Percentiles rank a stretch among this genome's conserved stretches.
phyloP scores from a whole-genome alignment of 495 filamentous ascomycete species.

The Aspergillus indologenus region DNA sequence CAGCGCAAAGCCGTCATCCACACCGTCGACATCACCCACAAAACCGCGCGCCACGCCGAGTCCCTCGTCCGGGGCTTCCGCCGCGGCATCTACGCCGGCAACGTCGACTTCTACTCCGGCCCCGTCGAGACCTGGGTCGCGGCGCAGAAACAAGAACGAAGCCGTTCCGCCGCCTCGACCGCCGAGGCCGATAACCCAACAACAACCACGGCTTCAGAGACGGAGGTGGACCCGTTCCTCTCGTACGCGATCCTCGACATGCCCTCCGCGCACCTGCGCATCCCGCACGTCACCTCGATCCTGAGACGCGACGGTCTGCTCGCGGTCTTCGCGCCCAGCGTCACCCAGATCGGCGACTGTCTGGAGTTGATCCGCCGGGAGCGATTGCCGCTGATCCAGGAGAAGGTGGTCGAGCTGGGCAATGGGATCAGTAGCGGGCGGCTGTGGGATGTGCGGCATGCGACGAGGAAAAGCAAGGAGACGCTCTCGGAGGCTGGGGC shows the following conservation, averaged over 20 bases:
- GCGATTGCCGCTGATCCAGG: slow-evolving; percentile 54
- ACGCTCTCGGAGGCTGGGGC: slow-evolving; percentile 27
- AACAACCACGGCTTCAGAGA: background rate
- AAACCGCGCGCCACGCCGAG: slow-evolving; percentile 58
- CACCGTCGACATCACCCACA: slow-evolving; percentile 60
- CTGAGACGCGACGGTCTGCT: slow-evolving; percentile 60
- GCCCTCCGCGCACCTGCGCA: slow-evolving; percentile 55
- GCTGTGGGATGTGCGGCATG: slow-evolving; percentile 63
- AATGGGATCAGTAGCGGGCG: slow-evolving; percentile 52
- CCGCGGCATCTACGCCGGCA: slow-evolving; percentile 60
- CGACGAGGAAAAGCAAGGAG: slow-evolving; percentile 44
- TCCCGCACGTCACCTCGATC: slow-evolving; percentile 55
- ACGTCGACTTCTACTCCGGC: slow-evolving; percentile 72
- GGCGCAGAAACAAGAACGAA: slow-evolving; percentile 39
- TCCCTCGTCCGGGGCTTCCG: slow-evolving; percentile 62
- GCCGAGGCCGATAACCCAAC: background rate
- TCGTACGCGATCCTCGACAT: slow-evolving; percentile 68
- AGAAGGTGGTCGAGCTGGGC: slow-evolving; percentile 65
- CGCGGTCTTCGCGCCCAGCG: slow-evolving; percentile 68
- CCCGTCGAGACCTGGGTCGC: slow-evolving; percentile 60
- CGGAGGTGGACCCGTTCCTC: slow-evolving; percentile 54
- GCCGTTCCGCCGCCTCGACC: background rate
- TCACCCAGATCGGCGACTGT: slow-evolving; percentile 69
- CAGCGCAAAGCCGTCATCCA: slow-evolving; percentile 66
- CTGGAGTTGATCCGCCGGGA: slow-evolving; percentile 50